Percentiles rank a stretch among this genome's conserved stretches.
Conservation (phyloP, 2,329 filamentous ascomycete species). For the Ophiocordyceps camponoti-floridani region DNA sequence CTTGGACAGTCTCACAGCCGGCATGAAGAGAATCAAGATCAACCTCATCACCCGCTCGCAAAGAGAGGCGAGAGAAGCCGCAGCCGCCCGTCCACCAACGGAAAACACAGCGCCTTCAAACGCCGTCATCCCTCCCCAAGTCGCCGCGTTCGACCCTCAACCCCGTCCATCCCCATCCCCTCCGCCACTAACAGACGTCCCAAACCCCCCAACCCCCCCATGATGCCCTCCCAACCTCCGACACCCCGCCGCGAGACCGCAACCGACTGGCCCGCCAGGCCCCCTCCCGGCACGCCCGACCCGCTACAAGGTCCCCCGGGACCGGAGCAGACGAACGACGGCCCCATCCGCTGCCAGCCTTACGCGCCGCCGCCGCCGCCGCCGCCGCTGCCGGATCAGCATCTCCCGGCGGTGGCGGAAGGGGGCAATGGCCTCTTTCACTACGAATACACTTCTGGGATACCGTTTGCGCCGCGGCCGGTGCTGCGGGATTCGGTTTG, state of each 20-base stretch:
- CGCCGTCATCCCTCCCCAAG: too few species aligned
- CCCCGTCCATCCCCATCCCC: not conserved
- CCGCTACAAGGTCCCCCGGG: constrained; percentile 9
- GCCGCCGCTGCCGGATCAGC: constrained; percentile 2
- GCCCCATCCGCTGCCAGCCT: constrained; percentile 37
- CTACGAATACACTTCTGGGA: constrained; percentile 19
- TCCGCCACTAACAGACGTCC: not conserved
- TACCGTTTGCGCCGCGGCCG: constrained; percentile 25
- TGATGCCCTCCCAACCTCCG: too few species aligned
- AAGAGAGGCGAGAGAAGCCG: constrained; percentile 30
- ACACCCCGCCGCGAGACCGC: not conserved
- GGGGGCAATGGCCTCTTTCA: constrained; percentile 15
- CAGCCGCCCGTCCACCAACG: constrained; percentile 6
- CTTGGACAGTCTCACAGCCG: constrained; percentile 35
- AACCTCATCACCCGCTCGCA: constrained; percentile 41
- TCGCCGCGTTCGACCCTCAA: too few species aligned
- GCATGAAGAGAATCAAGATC: constrained; percentile 46
- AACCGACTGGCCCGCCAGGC: not conserved
- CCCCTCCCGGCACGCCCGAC: constrained; percentile 9
- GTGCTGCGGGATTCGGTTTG: constrained; percentile 2
- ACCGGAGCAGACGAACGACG: constrained; percentile 9
- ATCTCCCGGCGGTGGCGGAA: constrained; percentile 11
- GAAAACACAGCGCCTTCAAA: constrained; percentile 2
- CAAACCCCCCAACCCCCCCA: too few species aligned
- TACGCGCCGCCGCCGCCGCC: constrained; percentile 18